Evolutionary conservation across 2,329 filamentous ascomycete genomes (phyloP).

Genomic region (Aciculosporium take): DNA sequence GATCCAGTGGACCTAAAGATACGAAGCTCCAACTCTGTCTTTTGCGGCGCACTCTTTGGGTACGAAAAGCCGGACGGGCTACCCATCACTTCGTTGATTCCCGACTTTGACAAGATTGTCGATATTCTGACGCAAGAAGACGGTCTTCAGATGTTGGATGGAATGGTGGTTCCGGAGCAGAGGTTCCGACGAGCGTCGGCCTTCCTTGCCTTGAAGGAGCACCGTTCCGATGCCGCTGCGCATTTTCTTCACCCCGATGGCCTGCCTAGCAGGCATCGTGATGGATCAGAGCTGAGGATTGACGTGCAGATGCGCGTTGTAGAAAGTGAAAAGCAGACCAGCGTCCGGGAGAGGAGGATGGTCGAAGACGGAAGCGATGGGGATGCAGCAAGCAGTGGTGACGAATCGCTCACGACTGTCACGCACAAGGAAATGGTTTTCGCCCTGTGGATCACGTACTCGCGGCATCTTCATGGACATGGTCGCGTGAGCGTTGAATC

Average conservation of each 20-base stretch:
- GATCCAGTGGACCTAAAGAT: slow-evolving; percentile 66
- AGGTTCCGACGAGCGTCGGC: slow-evolving; percentile 84
- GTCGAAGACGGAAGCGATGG: slow-evolving; percentile 48
- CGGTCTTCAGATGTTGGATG: slow-evolving; percentile 67
- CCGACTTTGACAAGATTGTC: slow-evolving; percentile 74
- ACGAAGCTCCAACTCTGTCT: slow-evolving; percentile 87
- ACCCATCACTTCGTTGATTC: slow-evolving; percentile 66
- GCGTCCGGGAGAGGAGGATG: slow-evolving; percentile 46
- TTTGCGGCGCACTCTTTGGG: slow-evolving; percentile 84
- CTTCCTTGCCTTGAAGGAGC: slow-evolving; percentile 69
- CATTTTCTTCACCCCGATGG: slow-evolving; percentile 77
- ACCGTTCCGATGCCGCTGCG: slow-evolving; percentile 60
- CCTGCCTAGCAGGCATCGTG: slow-evolving; percentile 71
- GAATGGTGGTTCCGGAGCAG: slow-evolving; percentile 93
- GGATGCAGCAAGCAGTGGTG: slow-evolving; percentile 26
- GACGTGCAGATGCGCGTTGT: slow-evolving; percentile 96
- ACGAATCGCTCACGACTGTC: slow-evolving; percentile 32
- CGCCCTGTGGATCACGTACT: slow-evolving; percentile 95
- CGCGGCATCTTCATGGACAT: slow-evolving; percentile 69
- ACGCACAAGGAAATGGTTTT: slow-evolving; percentile 67
- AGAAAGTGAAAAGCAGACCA: slow-evolving; percentile 61
- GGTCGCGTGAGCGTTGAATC: slow-evolving; percentile 45
- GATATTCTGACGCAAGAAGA: slow-evolving; percentile 76
- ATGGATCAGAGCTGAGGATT: slow-evolving; percentile 82
- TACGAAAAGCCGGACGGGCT: slow-evolving; percentile 72